These are phyloP conservation scores for Cystobasidium tubakii DNA, from an alignment of 768 basidiomycete species.

Conservation along the genomic window DNA sequence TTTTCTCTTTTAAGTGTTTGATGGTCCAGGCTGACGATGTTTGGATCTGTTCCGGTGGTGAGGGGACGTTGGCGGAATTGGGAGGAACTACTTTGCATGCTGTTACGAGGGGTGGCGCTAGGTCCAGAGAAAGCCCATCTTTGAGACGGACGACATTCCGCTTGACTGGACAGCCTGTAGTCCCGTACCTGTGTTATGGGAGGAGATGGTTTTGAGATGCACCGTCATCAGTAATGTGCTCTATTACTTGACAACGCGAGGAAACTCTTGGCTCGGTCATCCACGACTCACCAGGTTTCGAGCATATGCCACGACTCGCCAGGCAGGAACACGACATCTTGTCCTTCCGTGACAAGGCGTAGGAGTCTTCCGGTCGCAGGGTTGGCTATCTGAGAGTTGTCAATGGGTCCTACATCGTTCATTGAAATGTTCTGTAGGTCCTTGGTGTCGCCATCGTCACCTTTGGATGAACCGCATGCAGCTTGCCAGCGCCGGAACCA, in stretches of 20 bases:
- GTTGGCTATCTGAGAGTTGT: constrained; percentile 64
- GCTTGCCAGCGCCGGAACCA: constrained; percentile 75
- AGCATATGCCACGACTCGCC: constrained; percentile 65
- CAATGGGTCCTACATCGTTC: constrained; percentile 57
- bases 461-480: constrained; percentile 58
- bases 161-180: constrained; percentile 65
- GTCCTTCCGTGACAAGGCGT: constrained; percentile 57
- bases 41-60: constrained; percentile 34
- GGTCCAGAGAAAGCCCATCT: constrained; percentile 48
- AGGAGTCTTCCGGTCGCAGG: constrained; percentile 54
- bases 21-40: constrained; percentile 33
- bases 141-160: constrained; percentile 52
- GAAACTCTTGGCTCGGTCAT: constrained; percentile 49
- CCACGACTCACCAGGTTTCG: constrained; percentile 68
- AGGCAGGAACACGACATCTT: constrained; percentile 69
- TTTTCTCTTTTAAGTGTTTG: constrained; percentile 6
- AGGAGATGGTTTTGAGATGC: constrained; percentile 54
- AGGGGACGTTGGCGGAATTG: constrained; percentile 34
- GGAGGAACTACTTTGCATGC: constrained; percentile 37
- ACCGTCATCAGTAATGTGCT: too few relatives aligned
- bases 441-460: constrained; percentile 47
- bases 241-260: too few relatives aligned
- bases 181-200: constrained; percentile 53
- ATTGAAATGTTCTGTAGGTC: constrained; percentile 56
- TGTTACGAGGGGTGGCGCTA: constrained; percentile 41